These are phyloP conservation scores for Fomitopsis pinicola DNA, from an alignment of 1,284 basidiomycete species.

Conservation along the genomic window DNA sequence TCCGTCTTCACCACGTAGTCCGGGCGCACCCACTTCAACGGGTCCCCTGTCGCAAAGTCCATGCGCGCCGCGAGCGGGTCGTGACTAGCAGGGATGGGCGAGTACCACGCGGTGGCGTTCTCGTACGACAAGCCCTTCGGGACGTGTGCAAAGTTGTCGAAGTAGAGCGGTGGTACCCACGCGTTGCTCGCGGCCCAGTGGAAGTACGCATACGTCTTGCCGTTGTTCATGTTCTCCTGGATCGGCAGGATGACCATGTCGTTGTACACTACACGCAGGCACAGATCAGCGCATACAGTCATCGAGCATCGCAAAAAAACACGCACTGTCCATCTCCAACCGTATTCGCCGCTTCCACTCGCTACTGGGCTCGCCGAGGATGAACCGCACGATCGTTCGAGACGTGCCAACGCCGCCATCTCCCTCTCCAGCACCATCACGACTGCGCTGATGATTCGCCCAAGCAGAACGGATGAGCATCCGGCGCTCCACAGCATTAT, in stretches of 20 bases:
- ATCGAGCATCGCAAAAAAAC: background rate
- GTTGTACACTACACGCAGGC: slow-evolving; percentile 66
- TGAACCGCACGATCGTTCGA: slow-evolving; percentile 86
- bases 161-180: slow-evolving; percentile 82
- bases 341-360: slow-evolving; percentile 78
- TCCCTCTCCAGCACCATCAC: slow-evolving; percentile 64
- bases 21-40: slow-evolving; percentile 69
- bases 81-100: slow-evolving; percentile 60
- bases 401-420: slow-evolving; percentile 77
- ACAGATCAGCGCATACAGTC: background rate
- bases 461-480: slow-evolving; percentile 91
- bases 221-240: slow-evolving; percentile 88
- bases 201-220: slow-evolving; percentile 85
- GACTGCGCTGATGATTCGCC: slow-evolving; percentile 77
- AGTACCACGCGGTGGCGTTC: slow-evolving; percentile 40
- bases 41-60: slow-evolving; percentile 40
- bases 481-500: slow-evolving; percentile 81
- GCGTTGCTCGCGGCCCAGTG: slow-evolving; percentile 89
- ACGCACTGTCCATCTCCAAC: slow-evolving; percentile 89
- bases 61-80: slow-evolving; percentile 56
- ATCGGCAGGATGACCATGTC: slow-evolving; percentile 86
- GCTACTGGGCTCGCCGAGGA: slow-evolving; percentile 82
- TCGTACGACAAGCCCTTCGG: slow-evolving; percentile 57
- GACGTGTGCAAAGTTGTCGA: slow-evolving; percentile 17
- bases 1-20: slow-evolving; percentile 92